Evolutionary conservation across 305 asterid species (phyloP).

Genomic region (Fraxinus latifolia): DNA sequence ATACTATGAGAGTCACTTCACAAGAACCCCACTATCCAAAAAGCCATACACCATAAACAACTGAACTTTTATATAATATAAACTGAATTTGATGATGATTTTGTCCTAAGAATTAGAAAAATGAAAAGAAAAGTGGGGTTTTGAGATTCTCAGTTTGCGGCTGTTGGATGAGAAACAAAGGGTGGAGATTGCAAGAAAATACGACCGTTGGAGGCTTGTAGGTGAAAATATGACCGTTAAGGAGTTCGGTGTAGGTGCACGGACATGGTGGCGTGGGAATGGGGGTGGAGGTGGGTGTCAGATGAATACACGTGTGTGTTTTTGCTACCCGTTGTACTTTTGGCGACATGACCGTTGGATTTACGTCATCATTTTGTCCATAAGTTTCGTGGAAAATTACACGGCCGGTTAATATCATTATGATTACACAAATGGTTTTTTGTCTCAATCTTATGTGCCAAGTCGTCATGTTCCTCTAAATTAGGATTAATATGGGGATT

Average conservation of each 20-base stretch:
- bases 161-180: conserved; percentile 54
- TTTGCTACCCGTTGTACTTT: conserved; percentile 31
- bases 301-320: conserved; percentile 51
- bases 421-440: neutral
- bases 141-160: conserved; percentile 24
- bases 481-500: neutral
- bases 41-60: conserved; percentile 36
- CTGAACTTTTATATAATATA: conserved; percentile 44
- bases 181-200: conserved; percentile 44
- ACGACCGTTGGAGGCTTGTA: conserved; percentile 71
- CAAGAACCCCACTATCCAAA: conserved; percentile 58
- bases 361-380: conserved; percentile 13
- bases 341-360: conserved; percentile 58
- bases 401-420: conserved; percentile 22
- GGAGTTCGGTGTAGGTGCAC: conserved; percentile 47
- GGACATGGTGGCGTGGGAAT: conserved; percentile 24
- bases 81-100: conserved; percentile 11
- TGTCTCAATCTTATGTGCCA: neutral
- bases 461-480: neutral
- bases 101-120: conserved; percentile 25
- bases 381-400: neutral
- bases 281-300: conserved; percentile 21
- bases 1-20: conserved; percentile 25
- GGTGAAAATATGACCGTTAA: conserved; percentile 74
- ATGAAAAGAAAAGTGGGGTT: conserved; percentile 36